These are phyloP conservation scores for Phytomonas sp. DNA, from an alignment of 208 protist species.

Conservation along the genomic window DNA sequence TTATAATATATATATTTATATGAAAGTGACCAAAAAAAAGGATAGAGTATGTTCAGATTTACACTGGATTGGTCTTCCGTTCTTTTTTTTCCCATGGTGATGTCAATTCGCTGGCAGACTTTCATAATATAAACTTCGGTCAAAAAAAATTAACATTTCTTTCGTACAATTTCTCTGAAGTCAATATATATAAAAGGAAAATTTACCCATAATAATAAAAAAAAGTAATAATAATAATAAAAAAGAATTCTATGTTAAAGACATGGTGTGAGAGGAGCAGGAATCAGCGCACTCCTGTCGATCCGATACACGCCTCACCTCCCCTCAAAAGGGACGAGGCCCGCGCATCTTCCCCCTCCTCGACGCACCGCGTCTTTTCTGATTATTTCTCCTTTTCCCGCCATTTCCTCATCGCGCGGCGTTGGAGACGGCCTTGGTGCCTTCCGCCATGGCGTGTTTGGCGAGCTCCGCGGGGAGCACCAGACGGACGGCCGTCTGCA, in stretches of 20 bases:
- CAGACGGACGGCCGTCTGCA: constrained; percentile 95
- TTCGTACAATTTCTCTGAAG: constrained; percentile 2
- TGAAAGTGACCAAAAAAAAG: not conserved
- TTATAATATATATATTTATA: constrained; percentile 1
- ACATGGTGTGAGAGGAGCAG: not conserved
- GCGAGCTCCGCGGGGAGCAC: constrained; percentile 96
- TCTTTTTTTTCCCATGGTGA: not conserved
- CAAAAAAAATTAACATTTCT: constrained; percentile 9
- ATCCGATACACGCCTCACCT: not conserved
- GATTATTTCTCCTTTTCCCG: too few relatives aligned
- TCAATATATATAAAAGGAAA: constrained; percentile 6
- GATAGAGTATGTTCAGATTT: not conserved
- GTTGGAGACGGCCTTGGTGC: constrained; percentile 96
- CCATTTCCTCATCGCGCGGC: constrained; percentile 12
- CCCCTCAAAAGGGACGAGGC: too few relatives aligned
- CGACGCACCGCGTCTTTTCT: too few relatives aligned
- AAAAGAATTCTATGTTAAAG: not conserved
- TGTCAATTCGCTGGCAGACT: not conserved
- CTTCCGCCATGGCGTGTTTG: constrained; percentile 98
- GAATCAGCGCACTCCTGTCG: not conserved
- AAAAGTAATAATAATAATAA: not conserved
- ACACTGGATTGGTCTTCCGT: not conserved
- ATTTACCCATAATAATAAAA: not conserved
- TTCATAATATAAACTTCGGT: not conserved
- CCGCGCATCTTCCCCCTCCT: too few relatives aligned